Percentiles rank a stretch among this genome's conserved stretches.
These are phyloP conservation scores for Beauveria varroae DNA, from an alignment of 2,329 filamentous ascomycete species.

Conservation along the genomic window DNA sequence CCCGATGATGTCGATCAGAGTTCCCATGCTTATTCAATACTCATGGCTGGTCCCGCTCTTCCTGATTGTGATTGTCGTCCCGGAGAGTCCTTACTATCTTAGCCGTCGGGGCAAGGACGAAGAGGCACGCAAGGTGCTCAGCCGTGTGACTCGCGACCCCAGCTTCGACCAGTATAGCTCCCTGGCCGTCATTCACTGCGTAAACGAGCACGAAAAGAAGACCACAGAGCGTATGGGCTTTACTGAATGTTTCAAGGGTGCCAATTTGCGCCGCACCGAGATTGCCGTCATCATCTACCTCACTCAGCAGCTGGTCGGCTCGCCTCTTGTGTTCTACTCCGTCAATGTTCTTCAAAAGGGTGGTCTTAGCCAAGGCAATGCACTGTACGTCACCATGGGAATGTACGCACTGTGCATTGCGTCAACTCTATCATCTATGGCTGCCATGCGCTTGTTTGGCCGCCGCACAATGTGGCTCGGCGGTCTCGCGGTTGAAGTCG, in stretches of 20 bases:
- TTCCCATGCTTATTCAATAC: slow-evolving; percentile 34
- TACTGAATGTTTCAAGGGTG: slow-evolving; percentile 26
- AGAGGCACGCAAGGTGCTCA: slow-evolving; percentile 22
- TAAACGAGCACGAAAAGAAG: slow-evolving; percentile 27
- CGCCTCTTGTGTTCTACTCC: slow-evolving; percentile 44
- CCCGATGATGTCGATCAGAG: slow-evolving; percentile 27
- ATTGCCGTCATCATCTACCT: slow-evolving; percentile 42
- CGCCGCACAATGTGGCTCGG: slow-evolving; percentile 35
- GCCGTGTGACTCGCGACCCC: slow-evolving; percentile 20
- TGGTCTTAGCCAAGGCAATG: slow-evolving; percentile 30
- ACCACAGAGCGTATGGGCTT: slow-evolving; percentile 20
- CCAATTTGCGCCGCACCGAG: slow-evolving; percentile 28
- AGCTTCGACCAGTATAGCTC: slow-evolving; percentile 25
- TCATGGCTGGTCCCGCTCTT: slow-evolving; percentile 28
- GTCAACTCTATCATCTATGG: slow-evolving; percentile 37
- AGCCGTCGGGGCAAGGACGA: slow-evolving; percentile 24
- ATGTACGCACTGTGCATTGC: slow-evolving; percentile 31
- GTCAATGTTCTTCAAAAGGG: slow-evolving; percentile 45
- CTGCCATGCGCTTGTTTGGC: slow-evolving; percentile 30
- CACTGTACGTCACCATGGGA: slow-evolving; percentile 40
- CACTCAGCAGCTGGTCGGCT: slow-evolving; percentile 45
- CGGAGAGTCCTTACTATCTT: slow-evolving; percentile 33
- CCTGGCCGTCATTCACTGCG: slow-evolving; percentile 30
- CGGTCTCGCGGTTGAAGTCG: slow-evolving; percentile 28
- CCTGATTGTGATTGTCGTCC: slow-evolving; percentile 25